Conservation (phyloP, 2,329 filamentous ascomycete species). For the Fragosphaeria purpurea region DNA sequence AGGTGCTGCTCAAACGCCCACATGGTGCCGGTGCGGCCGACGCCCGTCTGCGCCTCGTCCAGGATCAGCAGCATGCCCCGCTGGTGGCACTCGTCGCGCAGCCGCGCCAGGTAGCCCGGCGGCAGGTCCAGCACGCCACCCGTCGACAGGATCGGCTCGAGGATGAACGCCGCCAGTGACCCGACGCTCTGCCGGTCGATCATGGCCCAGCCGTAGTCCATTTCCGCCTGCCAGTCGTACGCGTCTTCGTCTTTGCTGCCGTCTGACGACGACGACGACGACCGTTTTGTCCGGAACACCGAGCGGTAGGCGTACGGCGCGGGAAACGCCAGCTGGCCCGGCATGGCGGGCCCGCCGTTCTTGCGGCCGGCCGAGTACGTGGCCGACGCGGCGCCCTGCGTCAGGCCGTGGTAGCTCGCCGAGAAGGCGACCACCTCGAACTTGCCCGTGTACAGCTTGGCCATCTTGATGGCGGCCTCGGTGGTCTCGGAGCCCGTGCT, state of each 20-base stretch:
- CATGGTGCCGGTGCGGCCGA: slow-evolving; percentile 46
- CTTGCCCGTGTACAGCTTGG: slow-evolving; percentile 52
- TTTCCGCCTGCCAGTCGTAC: slow-evolving; percentile 56
- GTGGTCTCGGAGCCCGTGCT: slow-evolving; percentile 17
- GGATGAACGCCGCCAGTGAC: slow-evolving; percentile 51
- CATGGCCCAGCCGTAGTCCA: slow-evolving; percentile 53
- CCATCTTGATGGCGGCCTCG: slow-evolving; percentile 33
- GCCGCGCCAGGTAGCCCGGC: slow-evolving; percentile 41
- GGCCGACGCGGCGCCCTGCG: slow-evolving; percentile 38
- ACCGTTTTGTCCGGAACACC: slow-evolving; percentile 34
- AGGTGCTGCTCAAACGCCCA: slow-evolving; percentile 42
- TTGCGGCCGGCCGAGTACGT: slow-evolving; percentile 44
- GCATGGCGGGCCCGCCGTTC: slow-evolving; percentile 35
- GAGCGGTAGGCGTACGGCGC: slow-evolving; percentile 53
- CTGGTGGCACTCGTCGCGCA: slow-evolving; percentile 41
- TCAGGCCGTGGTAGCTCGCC: slow-evolving; percentile 52
- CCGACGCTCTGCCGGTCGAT: slow-evolving; percentile 48
- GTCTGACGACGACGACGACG: too few relatives aligned
- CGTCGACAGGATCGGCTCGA: slow-evolving; percentile 48
- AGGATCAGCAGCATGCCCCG: slow-evolving; percentile 48
- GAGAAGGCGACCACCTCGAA: slow-evolving; percentile 53
- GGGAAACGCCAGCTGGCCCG: slow-evolving; percentile 48
- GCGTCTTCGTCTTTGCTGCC: slow-evolving; percentile 38
- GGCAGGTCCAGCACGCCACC: slow-evolving; percentile 49
- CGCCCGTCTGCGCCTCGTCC: slow-evolving; percentile 50